These are phyloP conservation scores for Helianthus tuberosus DNA, from an alignment of 129 eudicot genomes.

Conservation along the genomic window DNA sequence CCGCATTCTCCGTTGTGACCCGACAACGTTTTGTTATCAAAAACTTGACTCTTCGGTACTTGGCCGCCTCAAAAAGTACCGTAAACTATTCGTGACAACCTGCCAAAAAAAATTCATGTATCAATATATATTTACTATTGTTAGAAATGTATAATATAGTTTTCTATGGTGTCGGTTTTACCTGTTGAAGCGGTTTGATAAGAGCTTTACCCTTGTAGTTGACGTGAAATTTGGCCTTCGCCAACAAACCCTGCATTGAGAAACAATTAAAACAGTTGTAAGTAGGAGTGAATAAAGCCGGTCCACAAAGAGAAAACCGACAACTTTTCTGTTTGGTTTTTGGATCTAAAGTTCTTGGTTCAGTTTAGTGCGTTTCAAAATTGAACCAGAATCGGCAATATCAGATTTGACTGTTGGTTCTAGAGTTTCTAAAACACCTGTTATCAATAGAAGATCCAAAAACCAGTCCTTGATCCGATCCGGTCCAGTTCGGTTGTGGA, in stretches of 20 bases:
- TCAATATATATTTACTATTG: no score
- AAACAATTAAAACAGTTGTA: neutral
- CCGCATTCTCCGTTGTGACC: slow-evolving; percentile 4
- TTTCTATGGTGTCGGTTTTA: slow-evolving; percentile 26
- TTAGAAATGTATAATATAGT: neutral
- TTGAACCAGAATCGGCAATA: no score
- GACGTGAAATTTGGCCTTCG: slow-evolving; percentile 94
- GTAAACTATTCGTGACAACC: slow-evolving; percentile 88
- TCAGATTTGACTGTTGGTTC: no score
- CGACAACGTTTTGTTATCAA: slow-evolving; percentile 39
- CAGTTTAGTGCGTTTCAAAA: no score
- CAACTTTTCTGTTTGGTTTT: no score
- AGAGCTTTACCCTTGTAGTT: slow-evolving; percentile 83
- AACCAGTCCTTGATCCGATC: no score
- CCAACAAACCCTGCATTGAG: slow-evolving; percentile 73
- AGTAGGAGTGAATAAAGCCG: neutral
- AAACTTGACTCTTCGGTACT: slow-evolving; percentile 90
- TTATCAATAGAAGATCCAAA: no score
- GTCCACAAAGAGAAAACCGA: no score
- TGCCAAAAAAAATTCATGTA: slow-evolving; percentile 24
- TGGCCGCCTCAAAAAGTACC: slow-evolving; percentile 93
- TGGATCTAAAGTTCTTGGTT: no score
- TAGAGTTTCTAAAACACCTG: no score
- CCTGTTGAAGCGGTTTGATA: slow-evolving; percentile 92
- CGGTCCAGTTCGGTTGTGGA: neutral